Evolutionary conservation across 164 flowering plant species (phyloP), one percentile per base, ranked within the genome.

Genomic region (Dillenia suffruticosa): DNA sequence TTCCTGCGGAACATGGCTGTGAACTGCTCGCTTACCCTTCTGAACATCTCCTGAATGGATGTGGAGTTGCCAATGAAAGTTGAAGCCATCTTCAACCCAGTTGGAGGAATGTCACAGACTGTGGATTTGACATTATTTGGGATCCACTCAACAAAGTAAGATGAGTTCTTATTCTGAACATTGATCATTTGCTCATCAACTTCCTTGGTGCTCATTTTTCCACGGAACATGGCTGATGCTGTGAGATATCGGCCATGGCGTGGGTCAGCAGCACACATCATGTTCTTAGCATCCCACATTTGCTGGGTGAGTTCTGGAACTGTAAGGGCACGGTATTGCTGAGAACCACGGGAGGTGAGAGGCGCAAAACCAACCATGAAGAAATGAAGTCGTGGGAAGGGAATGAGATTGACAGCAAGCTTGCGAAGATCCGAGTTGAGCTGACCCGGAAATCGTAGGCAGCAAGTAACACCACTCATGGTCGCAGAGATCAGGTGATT

Each of bases 1-100:
- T 78, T 78, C 61, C 82, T 73, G 45, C 82, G 68, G 66, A 78
- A 78, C 82, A 79, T 79, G 43, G 79, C 80, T n/a, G 82, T 79
- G 61, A 79, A 79, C 44, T 79, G 82, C 78, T 76, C 82, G 9
- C 79, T 76, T 9, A 79, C 82, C 40, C 82, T 66, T 63, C 82
- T 57, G 67, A 75, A 75, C 79, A 75, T 75, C 67, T 74, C 78
- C 63, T 70, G 74, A 12, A 70, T 70, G 9, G 72, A 75, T 4
- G 78, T 75, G 1, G 78, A 75, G 70, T 79, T 79, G 13, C 82
- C 82, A 46, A 79, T 73, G 32, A 79, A 79, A 17, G 82, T 79
- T 1, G 82, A 73, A 1, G 82, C 77, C 79, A 79, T 79, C 51
- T 71, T 76, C 74, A 79, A 63, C 22, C 82, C 82, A 9, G 71